Conservation (phyloP, 2,329 filamentous ascomycete species). For the Didymella exigua region DNA sequence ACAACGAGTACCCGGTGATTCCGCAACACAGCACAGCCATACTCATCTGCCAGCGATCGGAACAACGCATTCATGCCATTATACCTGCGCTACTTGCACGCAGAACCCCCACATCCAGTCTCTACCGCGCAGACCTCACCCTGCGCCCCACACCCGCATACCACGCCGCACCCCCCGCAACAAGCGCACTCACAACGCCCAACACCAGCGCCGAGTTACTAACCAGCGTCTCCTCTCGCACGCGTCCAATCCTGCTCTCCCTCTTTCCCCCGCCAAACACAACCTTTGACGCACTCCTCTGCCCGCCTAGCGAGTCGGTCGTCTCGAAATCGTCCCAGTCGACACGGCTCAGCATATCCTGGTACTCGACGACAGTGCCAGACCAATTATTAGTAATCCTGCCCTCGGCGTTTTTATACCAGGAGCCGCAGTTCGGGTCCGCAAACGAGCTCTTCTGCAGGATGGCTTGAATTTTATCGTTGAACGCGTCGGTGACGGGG, state of each 20-base stretch:
- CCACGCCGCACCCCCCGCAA: slow-evolving; percentile 44
- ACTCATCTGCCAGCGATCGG: no score
- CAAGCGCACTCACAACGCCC: slow-evolving; percentile 44
- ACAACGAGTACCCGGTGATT: no score
- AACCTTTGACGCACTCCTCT: slow-evolving; percentile 35
- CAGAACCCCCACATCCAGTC: neutral
- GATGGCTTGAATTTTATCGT: slow-evolving; percentile 53
- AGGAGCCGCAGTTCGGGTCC: slow-evolving; percentile 59
- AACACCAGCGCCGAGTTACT: slow-evolving; percentile 47
- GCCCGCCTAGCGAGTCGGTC: neutral
- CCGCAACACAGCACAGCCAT: no score
- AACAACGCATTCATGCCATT: no score
- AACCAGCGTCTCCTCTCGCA: slow-evolving; percentile 53
- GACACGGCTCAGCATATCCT: slow-evolving; percentile 53
- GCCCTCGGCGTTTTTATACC: slow-evolving; percentile 63
- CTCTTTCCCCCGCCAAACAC: slow-evolving; percentile 45
- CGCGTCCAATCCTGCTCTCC: slow-evolving; percentile 49
- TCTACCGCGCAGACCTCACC: slow-evolving; percentile 11
- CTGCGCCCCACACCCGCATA: slow-evolving; percentile 19
- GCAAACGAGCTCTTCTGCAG: slow-evolving; percentile 57
- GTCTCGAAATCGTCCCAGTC: slow-evolving; percentile 55
- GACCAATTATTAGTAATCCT: slow-evolving; percentile 64
- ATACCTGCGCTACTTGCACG: no score
- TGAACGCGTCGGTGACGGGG: slow-evolving; percentile 51
- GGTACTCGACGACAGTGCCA: slow-evolving; percentile 62